These are phyloP conservation scores for Rhinocladiella mackenziei DNA, from an alignment of 2,329 filamentous ascomycete genomes.

Conservation along the genomic window DNA sequence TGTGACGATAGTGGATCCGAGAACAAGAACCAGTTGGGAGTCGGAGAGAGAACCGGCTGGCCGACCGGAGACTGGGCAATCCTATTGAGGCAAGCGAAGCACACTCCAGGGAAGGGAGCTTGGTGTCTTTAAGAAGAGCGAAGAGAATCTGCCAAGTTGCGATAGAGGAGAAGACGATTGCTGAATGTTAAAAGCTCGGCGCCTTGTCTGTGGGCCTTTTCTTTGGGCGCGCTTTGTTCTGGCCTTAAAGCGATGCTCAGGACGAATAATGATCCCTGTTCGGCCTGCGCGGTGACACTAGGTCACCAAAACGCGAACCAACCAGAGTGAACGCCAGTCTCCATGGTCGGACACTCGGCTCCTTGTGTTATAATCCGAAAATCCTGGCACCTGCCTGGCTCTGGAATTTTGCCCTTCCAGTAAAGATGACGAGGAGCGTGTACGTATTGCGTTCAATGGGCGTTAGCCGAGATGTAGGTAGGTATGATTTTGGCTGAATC, in stretches of 20 bases:
- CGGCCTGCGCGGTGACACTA: too few relatives aligned
- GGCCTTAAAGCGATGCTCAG: too few relatives aligned
- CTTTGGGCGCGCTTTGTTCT: too few relatives aligned
- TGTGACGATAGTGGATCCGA: too few relatives aligned
- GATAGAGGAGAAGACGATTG: slow-evolving; percentile 2
- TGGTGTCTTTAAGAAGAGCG: slow-evolving; percentile 5
- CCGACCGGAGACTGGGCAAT: not conserved
- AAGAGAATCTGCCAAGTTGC: slow-evolving; percentile 11
- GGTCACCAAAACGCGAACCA: not conserved
- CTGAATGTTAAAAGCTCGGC: slow-evolving; percentile 4
- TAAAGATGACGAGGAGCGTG: too few relatives aligned
- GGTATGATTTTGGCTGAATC: too few relatives aligned
- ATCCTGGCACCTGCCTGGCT: slow-evolving; percentile 3
- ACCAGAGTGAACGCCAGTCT: not conserved
- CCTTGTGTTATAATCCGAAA: not conserved
- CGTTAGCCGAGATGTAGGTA: too few relatives aligned
- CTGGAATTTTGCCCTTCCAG: too few relatives aligned
- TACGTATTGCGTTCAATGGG: too few relatives aligned
- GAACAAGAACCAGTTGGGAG: too few relatives aligned
- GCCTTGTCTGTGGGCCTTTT: slow-evolving; percentile 1
- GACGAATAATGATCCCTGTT: too few relatives aligned
- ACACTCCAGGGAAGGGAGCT: slow-evolving; percentile 7
- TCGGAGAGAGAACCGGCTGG: not conserved
- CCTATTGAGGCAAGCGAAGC: not conserved
- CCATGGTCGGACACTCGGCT: not conserved